A percentile compares a stretch with the other conserved stretches of the same genome.
phyloP scores from a whole-genome alignment of 192 early-diverging fungal genomes.

The Backusella morwellensis region DNA sequence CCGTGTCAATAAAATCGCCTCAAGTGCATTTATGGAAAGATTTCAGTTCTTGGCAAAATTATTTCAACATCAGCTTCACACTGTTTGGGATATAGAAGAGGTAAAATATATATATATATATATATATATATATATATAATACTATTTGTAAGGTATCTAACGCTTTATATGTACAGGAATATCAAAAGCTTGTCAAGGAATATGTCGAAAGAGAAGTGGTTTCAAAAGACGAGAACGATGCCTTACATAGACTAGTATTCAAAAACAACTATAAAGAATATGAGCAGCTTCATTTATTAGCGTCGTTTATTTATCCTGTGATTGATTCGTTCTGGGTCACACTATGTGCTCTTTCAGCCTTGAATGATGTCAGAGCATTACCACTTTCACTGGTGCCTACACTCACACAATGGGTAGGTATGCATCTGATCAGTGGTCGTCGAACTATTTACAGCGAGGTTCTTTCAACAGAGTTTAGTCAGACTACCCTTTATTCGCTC shows the following conservation, averaged over 20 bases:
- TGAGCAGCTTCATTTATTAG: slow-evolving; percentile 8
- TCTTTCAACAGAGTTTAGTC: slow-evolving; percentile 18
- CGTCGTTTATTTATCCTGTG: slow-evolving; percentile 16
- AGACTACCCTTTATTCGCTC: background rate
- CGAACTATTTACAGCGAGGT: slow-evolving; percentile 20
- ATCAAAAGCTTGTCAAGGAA: background rate
- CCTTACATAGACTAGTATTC: background rate
- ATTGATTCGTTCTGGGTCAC: slow-evolving; percentile 18
- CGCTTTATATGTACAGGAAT: background rate
- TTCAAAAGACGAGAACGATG: background rate
- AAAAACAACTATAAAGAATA: background rate
- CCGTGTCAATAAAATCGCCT: background rate
- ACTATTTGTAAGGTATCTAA: background rate
- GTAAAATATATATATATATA: background rate
- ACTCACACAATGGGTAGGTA: slow-evolving; percentile 13
- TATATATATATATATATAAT: too few relatives aligned
- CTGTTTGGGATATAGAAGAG: slow-evolving; percentile 1
- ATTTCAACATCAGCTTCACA: slow-evolving; percentile 9
- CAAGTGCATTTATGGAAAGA: slow-evolving; percentile 11
- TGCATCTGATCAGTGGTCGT: slow-evolving; percentile 17
- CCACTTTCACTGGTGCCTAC: slow-evolving; percentile 8
- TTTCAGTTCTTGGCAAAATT: slow-evolving; percentile 13
- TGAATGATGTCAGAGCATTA: slow-evolving; percentile 5
- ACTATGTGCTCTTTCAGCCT: background rate
- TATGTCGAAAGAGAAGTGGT: background rate